Evolutionary conservation across 768 basidiomycete genomes (phyloP), one percentile per base, ranked within the genome.

Genomic region (Psilocybe azurescens): DNA sequence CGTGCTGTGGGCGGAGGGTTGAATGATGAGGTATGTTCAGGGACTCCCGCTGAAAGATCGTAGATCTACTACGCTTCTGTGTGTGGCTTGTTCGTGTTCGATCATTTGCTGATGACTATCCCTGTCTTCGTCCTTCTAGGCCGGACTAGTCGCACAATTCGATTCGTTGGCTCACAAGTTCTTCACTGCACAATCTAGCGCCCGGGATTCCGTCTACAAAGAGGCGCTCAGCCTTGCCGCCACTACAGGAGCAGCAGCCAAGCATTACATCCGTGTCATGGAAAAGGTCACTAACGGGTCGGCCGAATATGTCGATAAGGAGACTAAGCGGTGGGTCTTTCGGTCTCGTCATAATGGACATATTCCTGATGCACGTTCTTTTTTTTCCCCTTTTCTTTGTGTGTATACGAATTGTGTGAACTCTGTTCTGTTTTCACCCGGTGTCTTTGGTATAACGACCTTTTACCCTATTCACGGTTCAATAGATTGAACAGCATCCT

Each of bases 241-340:
- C n/a, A 72, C 72, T 16, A 78, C 83, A 44, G 86, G 86, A 30
- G 78, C 72, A 5, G 77, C 82, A 24, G 85, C 88, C 16, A 83
- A 86, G 68, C 91, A 95, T 75, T 99, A 99, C 75, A 67, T 95
- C 60, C 89, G 89, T 62, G 88, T 95, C 47, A 96, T 98, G 93
- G 88, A 93, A 77, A 95, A 97, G 77, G 79, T 95, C 5, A 77
- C 86, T 28, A 86, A 83, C 61, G 84, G 87, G 52, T 81, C 87
- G 30, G 89, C 89, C 67, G 84, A 74, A 38, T 99, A 96, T 78
- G 70, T 97, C 57, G 83, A 86, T 72, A 97, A 96, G 79, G 97
- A 99, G 77, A 77, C 85, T 33, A 87, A 85, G 69, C 86, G 96
- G 94, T 96, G 68, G 69, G 74, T 70, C 64, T 14, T 41, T 47